Conservation (phyloP, 805 yeast genomes). For the Cyberlindnera misumaiensis region DNA sequence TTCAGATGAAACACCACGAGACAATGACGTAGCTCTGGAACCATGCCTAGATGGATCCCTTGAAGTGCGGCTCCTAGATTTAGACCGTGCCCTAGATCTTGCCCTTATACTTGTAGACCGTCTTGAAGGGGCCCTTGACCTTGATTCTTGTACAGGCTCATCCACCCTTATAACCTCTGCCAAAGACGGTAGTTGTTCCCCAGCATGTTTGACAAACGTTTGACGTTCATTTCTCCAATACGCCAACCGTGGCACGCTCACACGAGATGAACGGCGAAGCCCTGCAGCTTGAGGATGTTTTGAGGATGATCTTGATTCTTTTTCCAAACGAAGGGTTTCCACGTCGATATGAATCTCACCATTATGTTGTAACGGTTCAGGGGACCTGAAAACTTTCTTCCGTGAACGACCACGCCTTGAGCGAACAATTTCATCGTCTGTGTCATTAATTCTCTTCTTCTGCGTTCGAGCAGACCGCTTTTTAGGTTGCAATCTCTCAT, state of each 20-base stretch:
- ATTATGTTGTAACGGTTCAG: too few relatives aligned
- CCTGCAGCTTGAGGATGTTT: slow-evolving; percentile 21
- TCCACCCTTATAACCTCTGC: slow-evolving; percentile 46
- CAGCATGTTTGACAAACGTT: slow-evolving; percentile 40
- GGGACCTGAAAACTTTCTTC: not conserved
- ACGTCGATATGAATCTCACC: slow-evolving; percentile 14
- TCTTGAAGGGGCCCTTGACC: slow-evolving; percentile 13
- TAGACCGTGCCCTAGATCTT: slow-evolving; percentile 12
- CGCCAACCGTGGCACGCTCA: slow-evolving; percentile 64
- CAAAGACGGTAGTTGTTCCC: slow-evolving; percentile 46
- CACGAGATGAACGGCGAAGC: slow-evolving; percentile 58
- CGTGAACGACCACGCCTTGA: not conserved
- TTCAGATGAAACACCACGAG: slow-evolving; percentile 6
- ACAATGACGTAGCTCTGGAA: slow-evolving; percentile 9
- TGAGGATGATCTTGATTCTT: slow-evolving; percentile 12
- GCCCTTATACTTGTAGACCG: not conserved
- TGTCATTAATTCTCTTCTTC: not conserved
- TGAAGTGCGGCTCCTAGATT: slow-evolving; percentile 7
- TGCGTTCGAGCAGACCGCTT: too few relatives aligned
- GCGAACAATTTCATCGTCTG: not conserved
- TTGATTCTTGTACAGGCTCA: slow-evolving; percentile 5
- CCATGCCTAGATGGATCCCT: slow-evolving; percentile 2
- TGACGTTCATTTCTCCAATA: slow-evolving; percentile 81
- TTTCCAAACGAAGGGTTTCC: slow-evolving; percentile 14
- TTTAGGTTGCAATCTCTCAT: not conserved